These are phyloP conservation scores for Atkinsonella hypoxylon DNA, from an alignment of 2,329 filamentous ascomycete species.

Conservation along the genomic window DNA sequence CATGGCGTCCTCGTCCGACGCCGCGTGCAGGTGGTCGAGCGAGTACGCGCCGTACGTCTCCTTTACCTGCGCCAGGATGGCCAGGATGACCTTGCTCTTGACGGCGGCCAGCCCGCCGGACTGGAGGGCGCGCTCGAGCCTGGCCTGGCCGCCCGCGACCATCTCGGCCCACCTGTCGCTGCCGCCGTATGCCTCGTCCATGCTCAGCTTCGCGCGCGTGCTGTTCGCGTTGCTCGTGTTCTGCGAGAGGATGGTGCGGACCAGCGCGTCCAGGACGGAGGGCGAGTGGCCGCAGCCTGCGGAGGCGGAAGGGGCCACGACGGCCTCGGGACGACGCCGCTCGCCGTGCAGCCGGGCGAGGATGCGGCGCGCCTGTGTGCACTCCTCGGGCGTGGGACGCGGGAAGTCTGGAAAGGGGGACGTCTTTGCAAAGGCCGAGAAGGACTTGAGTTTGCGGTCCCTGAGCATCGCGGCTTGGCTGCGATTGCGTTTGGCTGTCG, in stretches of 20 bases:
- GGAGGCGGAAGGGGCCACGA: slow-evolving; percentile 49
- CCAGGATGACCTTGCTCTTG: slow-evolving; percentile 64
- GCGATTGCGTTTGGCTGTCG: neutral
- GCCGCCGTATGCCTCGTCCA: slow-evolving; percentile 31
- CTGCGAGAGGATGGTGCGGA: slow-evolving; percentile 40
- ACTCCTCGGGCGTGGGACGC: slow-evolving; percentile 56
- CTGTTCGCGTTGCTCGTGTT: slow-evolving; percentile 44
- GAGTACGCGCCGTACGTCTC: slow-evolving; percentile 29
- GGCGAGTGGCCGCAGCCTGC: slow-evolving; percentile 48
- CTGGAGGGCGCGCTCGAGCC: slow-evolving; percentile 49
- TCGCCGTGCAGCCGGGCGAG: slow-evolving; percentile 55
- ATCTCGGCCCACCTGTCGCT: slow-evolving; percentile 32
- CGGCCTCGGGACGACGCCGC: slow-evolving; percentile 44
- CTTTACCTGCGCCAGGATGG: slow-evolving; percentile 53
- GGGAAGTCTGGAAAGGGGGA: slow-evolving; percentile 57
- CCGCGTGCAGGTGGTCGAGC: slow-evolving; percentile 35
- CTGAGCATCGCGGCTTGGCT: slow-evolving; percentile 18
- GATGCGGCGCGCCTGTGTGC: slow-evolving; percentile 53
- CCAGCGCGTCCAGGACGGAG: slow-evolving; percentile 38
- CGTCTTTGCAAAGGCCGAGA: slow-evolving; percentile 23
- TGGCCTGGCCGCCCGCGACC: slow-evolving; percentile 24
- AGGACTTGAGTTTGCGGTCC: slow-evolving; percentile 31
- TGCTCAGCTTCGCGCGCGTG: slow-evolving; percentile 42
- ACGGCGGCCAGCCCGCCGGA: slow-evolving; percentile 56
- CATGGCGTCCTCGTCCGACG: slow-evolving; percentile 34